Conservation (phyloP, 352 stramenopile species). For the Plasmopara viticola region DNA sequence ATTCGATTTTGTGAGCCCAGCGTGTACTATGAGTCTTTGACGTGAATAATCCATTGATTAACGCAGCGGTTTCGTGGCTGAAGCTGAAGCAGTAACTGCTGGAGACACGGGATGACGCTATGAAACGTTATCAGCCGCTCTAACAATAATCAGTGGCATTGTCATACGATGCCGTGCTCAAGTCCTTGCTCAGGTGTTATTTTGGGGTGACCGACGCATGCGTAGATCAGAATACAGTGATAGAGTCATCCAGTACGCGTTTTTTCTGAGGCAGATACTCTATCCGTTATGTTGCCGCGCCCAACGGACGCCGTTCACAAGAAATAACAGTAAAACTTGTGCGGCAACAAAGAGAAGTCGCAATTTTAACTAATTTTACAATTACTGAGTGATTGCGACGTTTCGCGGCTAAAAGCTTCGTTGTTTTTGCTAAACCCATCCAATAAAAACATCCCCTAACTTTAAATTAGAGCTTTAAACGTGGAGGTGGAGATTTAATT, state of each 20-base stretch:
- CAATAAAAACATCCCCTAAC: conserved; percentile 13
- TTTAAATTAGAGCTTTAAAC: too few relatives aligned
- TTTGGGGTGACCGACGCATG: not conserved
- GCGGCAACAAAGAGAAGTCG: not conserved
- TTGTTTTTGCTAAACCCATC: not conserved
- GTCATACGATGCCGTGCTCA: not conserved
- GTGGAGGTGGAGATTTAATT: conserved; percentile 6
- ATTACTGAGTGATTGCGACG: too few relatives aligned
- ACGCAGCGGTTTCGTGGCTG: conserved; percentile 4
- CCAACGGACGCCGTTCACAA: conserved; percentile 20
- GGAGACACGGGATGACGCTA: not conserved
- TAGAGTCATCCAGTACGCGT: conserved; percentile 1
- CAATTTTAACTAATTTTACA: not conserved
- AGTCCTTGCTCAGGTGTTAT: conserved; percentile 1
- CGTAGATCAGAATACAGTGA: not conserved
- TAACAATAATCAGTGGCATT: not conserved
- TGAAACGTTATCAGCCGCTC: not conserved
- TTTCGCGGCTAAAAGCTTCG: too few relatives aligned
- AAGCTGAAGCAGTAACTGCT: conserved; percentile 8
- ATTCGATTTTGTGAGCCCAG: conserved; percentile 75
- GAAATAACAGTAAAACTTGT: conserved; percentile 14
- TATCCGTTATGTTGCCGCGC: conserved; percentile 1
- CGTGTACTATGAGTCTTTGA: conserved; percentile 65
- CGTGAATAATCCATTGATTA: conserved; percentile 19
- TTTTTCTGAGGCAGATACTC: conserved; percentile 7